Evolutionary conservation across 2,329 filamentous ascomycete species (phyloP), one percentile per base, ranked within the genome.

Genomic region (Trichoderma sp.): DNA sequence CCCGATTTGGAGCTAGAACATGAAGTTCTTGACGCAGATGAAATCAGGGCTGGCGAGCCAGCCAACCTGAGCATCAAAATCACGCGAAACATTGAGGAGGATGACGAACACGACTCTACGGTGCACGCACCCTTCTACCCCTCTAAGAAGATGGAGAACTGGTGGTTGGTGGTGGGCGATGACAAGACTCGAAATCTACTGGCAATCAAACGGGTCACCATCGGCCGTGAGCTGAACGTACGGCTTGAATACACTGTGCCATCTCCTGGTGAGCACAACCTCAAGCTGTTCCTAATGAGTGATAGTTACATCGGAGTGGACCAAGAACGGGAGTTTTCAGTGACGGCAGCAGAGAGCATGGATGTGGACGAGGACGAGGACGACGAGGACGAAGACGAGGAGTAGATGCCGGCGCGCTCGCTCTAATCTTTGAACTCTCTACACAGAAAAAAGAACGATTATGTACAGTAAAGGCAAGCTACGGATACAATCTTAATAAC

Each of bases 111-210:
- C 17, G 94, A 98, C 80, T 88, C 92, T 2, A 91, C 91, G 1
- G 97, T 98, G 2, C 95, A 98, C 79, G 95, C 95, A 66, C 96
- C 96, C 0, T 99, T 98, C 86, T 99, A 96, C 80, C 95, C 96
- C 1, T 86, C 82, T 64, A 92, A 92, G 81, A 99, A 99, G 87
- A 92, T 93, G 85, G 96, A 99, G 86, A 97, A 96, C 80, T 99
- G 95, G 95, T 99, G 96, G 96, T 84, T 99, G 70, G 93, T 99
- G 23, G 93, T 99, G 39, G 95, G 95, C 34, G 95, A 98, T 76
- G 94, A 98, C 83, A 92, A 90, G 80, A 93, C 92, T 53, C 95
- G 94, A 85, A 95, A 88, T 74, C 85, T 99, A 73, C 85, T 98
- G 71, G 95, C 93, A 3, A 97, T 98, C 85, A 99, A 98, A 87